Conservation (phyloP, 495 filamentous ascomycete genomes). For the Lasiosphaeria miniovina region DNA sequence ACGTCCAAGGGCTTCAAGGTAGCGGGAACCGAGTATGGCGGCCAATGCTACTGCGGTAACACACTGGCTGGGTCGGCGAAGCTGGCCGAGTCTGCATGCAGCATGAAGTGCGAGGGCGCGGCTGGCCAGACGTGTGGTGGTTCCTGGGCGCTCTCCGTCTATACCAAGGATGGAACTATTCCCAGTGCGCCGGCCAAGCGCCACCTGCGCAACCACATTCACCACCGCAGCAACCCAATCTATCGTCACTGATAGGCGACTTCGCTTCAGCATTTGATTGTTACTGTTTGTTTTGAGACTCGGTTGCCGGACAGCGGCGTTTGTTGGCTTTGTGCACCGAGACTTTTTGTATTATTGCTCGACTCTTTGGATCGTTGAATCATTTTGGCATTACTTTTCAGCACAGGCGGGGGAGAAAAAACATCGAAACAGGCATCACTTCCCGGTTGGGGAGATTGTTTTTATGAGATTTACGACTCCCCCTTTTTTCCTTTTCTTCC, state of each 20-base stretch:
- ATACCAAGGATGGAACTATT: conserved; percentile 31
- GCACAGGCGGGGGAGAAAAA: no score
- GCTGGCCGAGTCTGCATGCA: conserved; percentile 43
- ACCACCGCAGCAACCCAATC: conserved; percentile 1
- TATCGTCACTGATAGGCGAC: background rate
- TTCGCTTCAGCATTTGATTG: background rate
- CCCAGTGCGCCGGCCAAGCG: conserved; percentile 16
- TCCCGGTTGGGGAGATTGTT: no score
- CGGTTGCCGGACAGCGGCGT: background rate
- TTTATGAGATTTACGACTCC: no score
- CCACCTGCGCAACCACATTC: conserved; percentile 10
- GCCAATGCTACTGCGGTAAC: conserved; percentile 65
- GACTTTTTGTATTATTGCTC: background rate
- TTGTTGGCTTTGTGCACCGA: background rate
- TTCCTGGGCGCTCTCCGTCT: conserved; percentile 39
- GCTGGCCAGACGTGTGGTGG: conserved; percentile 45
- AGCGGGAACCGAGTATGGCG: conserved; percentile 63
- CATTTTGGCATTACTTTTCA: no score
- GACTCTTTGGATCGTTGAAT: no score
- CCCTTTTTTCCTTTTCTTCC: background rate
- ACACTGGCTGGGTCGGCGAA: conserved; percentile 33
- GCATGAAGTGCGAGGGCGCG: conserved; percentile 45
- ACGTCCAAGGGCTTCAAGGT: conserved; percentile 46
- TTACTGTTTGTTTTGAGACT: background rate
- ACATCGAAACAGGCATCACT: no score